These are phyloP conservation scores for Cantharellus anzutake DNA, from an alignment of 768 basidiomycete species.

Conservation along the genomic window DNA sequence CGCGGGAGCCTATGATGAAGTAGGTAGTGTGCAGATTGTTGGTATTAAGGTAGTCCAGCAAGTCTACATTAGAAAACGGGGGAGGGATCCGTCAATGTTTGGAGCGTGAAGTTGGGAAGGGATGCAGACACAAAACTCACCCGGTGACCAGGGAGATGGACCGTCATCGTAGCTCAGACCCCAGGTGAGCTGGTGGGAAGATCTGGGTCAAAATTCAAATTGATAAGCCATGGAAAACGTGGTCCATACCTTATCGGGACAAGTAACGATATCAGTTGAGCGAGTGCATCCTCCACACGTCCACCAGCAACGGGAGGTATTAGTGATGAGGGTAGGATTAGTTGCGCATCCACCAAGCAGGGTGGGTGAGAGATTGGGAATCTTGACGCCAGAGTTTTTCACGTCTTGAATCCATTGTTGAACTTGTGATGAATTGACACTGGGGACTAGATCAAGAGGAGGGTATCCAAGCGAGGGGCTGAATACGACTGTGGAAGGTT, in stretches of 20 bases:
- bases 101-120: conserved; percentile 45
- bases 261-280: conserved; percentile 39
- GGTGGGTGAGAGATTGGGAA: conserved; percentile 48
- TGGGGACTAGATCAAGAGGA: conserved; percentile 10
- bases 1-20: conserved; percentile 78
- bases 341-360: conserved; percentile 44
- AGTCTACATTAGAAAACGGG: not conserved
- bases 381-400: conserved; percentile 48
- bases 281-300: conserved; percentile 63
- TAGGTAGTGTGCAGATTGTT: conserved; percentile 63
- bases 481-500: not conserved
- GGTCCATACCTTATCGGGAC: conserved; percentile 24
- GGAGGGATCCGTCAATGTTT: not conserved
- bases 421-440: conserved; percentile 14
- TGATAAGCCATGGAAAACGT: not conserved
- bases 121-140: conserved; percentile 36
- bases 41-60: conserved; percentile 25
- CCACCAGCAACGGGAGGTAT: conserved; percentile 65
- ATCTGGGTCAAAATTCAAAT: too few species aligned
- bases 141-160: conserved; percentile 21
- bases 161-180: conserved; percentile 80
- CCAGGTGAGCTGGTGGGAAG: conserved; percentile 36
- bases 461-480: not conserved
- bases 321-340: conserved; percentile 24
- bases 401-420: conserved; percentile 9